These are phyloP conservation scores for Lyophyllum atratum DNA, from an alignment of 768 basidiomycete genomes.

Conservation along the genomic window DNA sequence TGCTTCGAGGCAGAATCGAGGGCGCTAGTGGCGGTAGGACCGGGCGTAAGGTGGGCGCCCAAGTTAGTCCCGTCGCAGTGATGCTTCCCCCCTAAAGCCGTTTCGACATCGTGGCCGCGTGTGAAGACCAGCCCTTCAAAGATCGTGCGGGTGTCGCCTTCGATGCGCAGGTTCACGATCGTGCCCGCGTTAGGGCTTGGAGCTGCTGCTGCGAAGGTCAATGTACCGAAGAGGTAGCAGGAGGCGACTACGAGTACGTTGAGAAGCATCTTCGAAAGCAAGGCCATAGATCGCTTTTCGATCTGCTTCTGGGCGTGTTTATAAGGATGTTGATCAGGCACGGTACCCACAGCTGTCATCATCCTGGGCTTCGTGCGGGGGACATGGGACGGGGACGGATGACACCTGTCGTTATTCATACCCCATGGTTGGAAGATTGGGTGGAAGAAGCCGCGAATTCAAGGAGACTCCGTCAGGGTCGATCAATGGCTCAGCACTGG, in stretches of 20 bases:
- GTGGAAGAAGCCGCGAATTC: too few relatives aligned
- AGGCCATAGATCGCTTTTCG: background rate
- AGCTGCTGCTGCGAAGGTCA: background rate
- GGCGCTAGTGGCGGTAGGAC: constrained; percentile 44
- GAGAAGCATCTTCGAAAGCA: background rate
- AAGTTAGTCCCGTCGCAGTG: constrained; percentile 49
- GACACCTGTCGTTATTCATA: background rate
- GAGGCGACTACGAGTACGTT: background rate
- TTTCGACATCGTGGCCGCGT: constrained; percentile 41
- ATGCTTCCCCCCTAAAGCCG: constrained; percentile 36
- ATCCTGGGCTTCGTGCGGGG: background rate
- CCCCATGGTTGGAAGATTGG: too few relatives aligned
- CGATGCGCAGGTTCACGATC: constrained; percentile 38
- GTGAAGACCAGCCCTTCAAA: constrained; percentile 42
- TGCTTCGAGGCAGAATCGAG: constrained; percentile 40
- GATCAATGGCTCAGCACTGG: background rate
- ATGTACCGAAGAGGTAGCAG: background rate
- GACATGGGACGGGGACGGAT: background rate
- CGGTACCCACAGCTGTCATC: constrained; percentile 7
- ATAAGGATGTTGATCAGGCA: background rate
- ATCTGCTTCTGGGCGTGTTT: background rate
- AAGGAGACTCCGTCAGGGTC: too few relatives aligned
- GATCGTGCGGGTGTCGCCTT: constrained; percentile 37
- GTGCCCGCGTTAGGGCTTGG: background rate
- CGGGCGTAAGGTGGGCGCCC: constrained; percentile 31